These are phyloP conservation scores for Gamarada debralockiae DNA, from an alignment of 495 filamentous ascomycete genomes.

Conservation along the genomic window DNA sequence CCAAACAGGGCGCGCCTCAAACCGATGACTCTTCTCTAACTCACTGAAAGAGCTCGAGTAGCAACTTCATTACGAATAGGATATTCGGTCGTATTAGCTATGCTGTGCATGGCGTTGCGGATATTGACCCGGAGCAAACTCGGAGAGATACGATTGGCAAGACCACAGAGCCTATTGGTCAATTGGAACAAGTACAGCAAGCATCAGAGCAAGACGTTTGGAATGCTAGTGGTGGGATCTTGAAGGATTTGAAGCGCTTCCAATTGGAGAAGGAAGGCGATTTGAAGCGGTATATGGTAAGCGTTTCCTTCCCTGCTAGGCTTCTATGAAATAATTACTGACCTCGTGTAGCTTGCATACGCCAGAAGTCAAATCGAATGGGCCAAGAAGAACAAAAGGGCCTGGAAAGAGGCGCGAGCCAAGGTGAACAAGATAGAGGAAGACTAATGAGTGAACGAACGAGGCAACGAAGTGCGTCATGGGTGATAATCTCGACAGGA, in stretches of 20 bases:
- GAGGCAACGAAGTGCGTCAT: not conserved
- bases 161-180: conserved; percentile 68
- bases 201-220: conserved; percentile 87
- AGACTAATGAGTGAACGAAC: conserved; percentile 10
- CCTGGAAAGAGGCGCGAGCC: conserved; percentile 92
- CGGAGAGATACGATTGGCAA: conserved; percentile 92
- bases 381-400: conserved; percentile 95
- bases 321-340: no score
- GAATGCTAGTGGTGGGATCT: conserved; percentile 79
- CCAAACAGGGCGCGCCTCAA: conserved; percentile 52
- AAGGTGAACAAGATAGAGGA: conserved; percentile 86
- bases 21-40: conserved; percentile 31
- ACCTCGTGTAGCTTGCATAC: conserved; percentile 69
- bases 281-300: conserved; percentile 90
- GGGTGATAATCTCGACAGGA: not conserved
- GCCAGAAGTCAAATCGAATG: conserved; percentile 94
- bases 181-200: conserved; percentile 85
- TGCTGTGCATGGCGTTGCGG: conserved; percentile 94
- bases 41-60: conserved; percentile 70
- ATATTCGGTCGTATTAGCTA: conserved; percentile 92
- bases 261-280: conserved; percentile 93
- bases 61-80: conserved; percentile 82
- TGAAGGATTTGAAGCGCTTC: conserved; percentile 88
- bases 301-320: no score
- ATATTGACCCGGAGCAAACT: conserved; percentile 91